Conservation (phyloP, 2,329 filamentous ascomycete species). For the Scytalidium sp. region DNA sequence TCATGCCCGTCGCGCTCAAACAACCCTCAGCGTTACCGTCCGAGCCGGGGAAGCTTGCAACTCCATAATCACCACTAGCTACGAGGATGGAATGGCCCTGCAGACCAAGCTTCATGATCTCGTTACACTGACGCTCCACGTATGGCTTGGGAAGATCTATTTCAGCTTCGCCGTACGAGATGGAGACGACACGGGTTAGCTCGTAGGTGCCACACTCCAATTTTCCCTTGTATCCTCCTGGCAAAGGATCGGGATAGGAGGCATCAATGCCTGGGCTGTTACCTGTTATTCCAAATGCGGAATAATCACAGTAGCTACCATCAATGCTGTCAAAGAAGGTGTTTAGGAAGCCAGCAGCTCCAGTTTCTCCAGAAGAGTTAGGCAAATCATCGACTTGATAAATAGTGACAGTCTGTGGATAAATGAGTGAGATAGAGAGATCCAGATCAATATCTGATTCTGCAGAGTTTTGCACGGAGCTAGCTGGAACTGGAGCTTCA, state of each 20-base stretch:
- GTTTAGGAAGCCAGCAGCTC: background rate
- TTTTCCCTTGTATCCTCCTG: slow-evolving; percentile 33
- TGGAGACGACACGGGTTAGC: slow-evolving; percentile 50
- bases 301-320: slow-evolving; percentile 15
- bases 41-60: slow-evolving; percentile 20
- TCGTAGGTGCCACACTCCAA: slow-evolving; percentile 41
- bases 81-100: slow-evolving; percentile 62
- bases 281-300: slow-evolving; percentile 1
- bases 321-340: background rate
- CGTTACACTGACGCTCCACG: slow-evolving; percentile 48
- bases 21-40: slow-evolving; percentile 17
- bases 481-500: slow-evolving; percentile 15
- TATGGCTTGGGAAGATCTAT: slow-evolving; percentile 43
- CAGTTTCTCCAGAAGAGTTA: background rate
- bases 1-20: too few relatives aligned
- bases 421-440: slow-evolving; percentile 32
- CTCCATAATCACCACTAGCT: slow-evolving; percentile 52
- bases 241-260: slow-evolving; percentile 5
- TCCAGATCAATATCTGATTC: slow-evolving; percentile 36
- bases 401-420: background rate
- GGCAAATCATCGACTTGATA: background rate
- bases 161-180: slow-evolving; percentile 53
- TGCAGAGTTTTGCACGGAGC: slow-evolving; percentile 19
- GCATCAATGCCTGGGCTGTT: slow-evolving; percentile 7
- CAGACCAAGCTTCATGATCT: slow-evolving; percentile 61